Evolutionary conservation across 2,329 filamentous ascomycete species (phyloP).

Genomic region (Trichophyton rubrum): DNA sequence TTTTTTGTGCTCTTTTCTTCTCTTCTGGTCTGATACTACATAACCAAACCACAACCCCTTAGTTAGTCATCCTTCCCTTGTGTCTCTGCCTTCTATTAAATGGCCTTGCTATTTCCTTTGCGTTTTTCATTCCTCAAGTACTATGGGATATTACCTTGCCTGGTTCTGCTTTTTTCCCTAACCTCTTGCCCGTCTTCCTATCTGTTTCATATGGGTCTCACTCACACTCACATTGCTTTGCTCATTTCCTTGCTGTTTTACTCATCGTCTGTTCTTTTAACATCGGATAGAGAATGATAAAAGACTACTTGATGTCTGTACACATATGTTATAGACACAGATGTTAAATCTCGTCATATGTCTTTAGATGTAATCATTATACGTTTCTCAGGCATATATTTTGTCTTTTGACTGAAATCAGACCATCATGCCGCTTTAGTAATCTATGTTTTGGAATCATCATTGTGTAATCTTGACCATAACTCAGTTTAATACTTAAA

Average conservation of each 20-base stretch:
- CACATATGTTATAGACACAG: neutral
- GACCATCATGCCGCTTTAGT: no score
- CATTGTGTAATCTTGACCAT: no score
- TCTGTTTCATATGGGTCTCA: neutral
- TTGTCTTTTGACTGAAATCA: no score
- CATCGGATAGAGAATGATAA: neutral
- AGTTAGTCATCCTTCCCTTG: neutral
- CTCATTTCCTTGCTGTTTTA: neutral
- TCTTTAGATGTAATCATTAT: no score
- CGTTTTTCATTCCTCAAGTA: no score
- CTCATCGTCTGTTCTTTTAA: neutral
- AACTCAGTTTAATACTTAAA: no score
- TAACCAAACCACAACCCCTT: neutral
- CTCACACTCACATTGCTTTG: neutral
- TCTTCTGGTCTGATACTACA: neutral
- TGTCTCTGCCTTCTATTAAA: neutral
- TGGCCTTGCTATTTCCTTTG: neutral
- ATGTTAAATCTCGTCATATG: neutral
- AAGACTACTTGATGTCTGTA: neutral
- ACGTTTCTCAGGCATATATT: no score
- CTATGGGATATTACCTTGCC: neutral
- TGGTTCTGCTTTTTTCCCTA: neutral
- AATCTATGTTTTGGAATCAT: no score
- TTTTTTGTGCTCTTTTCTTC: no score
- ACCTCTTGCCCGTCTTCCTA: neutral